These are phyloP conservation scores for Acacia acuminata DNA, from an alignment of 306 rosid genomes.

Conservation along the genomic window DNA sequence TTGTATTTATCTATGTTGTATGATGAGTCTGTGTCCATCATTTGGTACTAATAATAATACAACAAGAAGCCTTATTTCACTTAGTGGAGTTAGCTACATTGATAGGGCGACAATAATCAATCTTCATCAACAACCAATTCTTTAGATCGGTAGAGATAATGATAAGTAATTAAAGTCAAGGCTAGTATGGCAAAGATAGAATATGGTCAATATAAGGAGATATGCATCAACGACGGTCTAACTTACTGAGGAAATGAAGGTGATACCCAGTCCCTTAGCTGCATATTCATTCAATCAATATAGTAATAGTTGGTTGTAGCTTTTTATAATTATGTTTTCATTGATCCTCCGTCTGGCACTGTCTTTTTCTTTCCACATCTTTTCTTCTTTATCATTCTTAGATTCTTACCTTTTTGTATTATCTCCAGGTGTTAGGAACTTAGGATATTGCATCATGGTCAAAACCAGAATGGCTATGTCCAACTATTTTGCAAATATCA, in stretches of 20 bases:
- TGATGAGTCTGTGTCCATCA: neutral
- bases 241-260: neutral
- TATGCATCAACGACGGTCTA: neutral
- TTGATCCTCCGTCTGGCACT: neutral
- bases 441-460: constrained; percentile 39
- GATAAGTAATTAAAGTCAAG: neutral
- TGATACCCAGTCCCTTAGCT: neutral
- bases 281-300: neutral
- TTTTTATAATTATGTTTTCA: constrained; percentile 2
- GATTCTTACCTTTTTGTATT: constrained; percentile 13
- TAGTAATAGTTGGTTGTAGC: constrained; percentile 6
- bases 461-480: constrained; percentile 30
- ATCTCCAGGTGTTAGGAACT: constrained; percentile 30
- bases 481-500: constrained; percentile 35
- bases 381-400: constrained; percentile 2
- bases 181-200: neutral
- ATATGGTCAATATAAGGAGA: neutral
- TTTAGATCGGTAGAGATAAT: neutral
- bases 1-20: neutral
- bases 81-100: neutral
- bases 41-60: neutral
- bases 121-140: neutral
- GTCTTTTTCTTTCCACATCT: neutral
- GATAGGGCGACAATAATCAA: neutral
- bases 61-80: neutral